These are phyloP conservation scores for Fragaria vesca DNA, from an alignment of 306 rosid species.

Conservation along the genomic window DNA sequence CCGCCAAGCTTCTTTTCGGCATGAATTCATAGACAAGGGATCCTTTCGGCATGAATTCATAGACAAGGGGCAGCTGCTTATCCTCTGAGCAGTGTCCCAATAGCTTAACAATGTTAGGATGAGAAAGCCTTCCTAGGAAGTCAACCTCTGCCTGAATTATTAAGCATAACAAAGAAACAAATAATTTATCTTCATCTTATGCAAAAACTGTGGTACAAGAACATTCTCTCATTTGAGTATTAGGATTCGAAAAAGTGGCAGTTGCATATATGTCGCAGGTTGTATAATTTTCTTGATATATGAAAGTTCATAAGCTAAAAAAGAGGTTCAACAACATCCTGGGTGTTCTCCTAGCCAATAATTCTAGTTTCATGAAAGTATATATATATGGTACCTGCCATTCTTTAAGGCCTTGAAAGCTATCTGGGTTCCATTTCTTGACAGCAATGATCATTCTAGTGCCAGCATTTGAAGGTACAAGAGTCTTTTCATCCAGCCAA, in stretches of 20 bases:
- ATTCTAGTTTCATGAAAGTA: background rate
- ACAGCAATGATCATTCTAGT: conserved; percentile 30
- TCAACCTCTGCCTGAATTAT: conserved; percentile 58
- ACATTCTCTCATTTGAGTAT: too few relatives aligned
- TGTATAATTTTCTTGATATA: too few relatives aligned
- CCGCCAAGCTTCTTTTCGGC: conserved; percentile 68
- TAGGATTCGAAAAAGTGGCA: background rate
- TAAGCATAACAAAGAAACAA: background rate
- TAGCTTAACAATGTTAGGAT: conserved; percentile 74
- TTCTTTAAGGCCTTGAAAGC: conserved; percentile 35
- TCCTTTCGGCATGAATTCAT: background rate
- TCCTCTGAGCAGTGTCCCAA: conserved; percentile 66
- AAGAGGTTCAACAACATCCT: background rate
- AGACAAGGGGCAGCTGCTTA: conserved; percentile 58
- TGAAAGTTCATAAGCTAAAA: background rate
- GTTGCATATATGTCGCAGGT: background rate
- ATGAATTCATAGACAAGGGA: conserved; percentile 35
- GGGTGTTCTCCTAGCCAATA: too few relatives aligned
- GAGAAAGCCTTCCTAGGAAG: conserved; percentile 66
- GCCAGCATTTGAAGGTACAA: conserved; percentile 28
- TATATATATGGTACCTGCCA: conserved; percentile 30
- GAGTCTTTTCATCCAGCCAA: conserved; percentile 32
- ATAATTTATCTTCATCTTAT: too few relatives aligned
- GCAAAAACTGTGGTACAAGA: too few relatives aligned
- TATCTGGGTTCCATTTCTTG: conserved; percentile 36